Conservation (phyloP, 2,329 filamentous ascomycete genomes). For the Plectosphaerella cucumerina region DNA sequence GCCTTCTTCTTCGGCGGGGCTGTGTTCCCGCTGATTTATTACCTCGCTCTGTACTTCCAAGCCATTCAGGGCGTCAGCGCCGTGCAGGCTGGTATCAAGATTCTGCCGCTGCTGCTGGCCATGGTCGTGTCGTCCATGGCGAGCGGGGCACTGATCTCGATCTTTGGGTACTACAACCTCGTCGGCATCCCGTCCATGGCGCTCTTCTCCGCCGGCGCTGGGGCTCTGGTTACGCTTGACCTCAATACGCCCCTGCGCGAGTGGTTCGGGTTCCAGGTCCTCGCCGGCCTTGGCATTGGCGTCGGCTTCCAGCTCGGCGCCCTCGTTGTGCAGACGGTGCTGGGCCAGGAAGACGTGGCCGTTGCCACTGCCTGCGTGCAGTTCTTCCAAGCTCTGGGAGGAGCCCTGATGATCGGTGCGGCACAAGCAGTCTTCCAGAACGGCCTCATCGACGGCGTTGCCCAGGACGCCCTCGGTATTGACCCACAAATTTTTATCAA, state of each 20-base stretch:
- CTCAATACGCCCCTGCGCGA: slow-evolving; percentile 38
- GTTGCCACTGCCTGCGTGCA: slow-evolving; percentile 47
- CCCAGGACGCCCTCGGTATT: slow-evolving; percentile 37
- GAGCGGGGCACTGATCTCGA: slow-evolving; percentile 35
- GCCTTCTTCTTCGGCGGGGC: slow-evolving; percentile 43
- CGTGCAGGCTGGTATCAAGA: slow-evolving; percentile 50
- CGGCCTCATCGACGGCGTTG: slow-evolving; percentile 50
- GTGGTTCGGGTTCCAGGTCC: slow-evolving; percentile 57
- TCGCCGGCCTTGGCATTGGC: slow-evolving; percentile 50
- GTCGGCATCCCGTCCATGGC: slow-evolving; percentile 37
- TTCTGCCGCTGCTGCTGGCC: slow-evolving; percentile 48
- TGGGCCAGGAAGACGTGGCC: slow-evolving; percentile 43
- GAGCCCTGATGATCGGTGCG: slow-evolving; percentile 61
- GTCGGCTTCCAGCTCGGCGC: slow-evolving; percentile 43
- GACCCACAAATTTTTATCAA: slow-evolving; percentile 44
- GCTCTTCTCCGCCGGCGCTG: slow-evolving; percentile 41
- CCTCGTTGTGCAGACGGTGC: slow-evolving; percentile 47
- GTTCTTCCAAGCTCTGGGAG: slow-evolving; percentile 63
- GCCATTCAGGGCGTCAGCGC: slow-evolving; percentile 48
- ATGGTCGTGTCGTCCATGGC: slow-evolving; percentile 43
- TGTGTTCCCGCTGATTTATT: slow-evolving; percentile 51
- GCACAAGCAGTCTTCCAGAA: slow-evolving; percentile 67
- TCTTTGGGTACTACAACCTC: slow-evolving; percentile 37
- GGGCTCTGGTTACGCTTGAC: slow-evolving; percentile 50
- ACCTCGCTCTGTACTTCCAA: slow-evolving; percentile 50